Percentiles rank a stretch among this genome's conserved stretches.
phyloP scores from a whole-genome alignment of 164 flowering plant species.

The Litsea cubeba region DNA sequence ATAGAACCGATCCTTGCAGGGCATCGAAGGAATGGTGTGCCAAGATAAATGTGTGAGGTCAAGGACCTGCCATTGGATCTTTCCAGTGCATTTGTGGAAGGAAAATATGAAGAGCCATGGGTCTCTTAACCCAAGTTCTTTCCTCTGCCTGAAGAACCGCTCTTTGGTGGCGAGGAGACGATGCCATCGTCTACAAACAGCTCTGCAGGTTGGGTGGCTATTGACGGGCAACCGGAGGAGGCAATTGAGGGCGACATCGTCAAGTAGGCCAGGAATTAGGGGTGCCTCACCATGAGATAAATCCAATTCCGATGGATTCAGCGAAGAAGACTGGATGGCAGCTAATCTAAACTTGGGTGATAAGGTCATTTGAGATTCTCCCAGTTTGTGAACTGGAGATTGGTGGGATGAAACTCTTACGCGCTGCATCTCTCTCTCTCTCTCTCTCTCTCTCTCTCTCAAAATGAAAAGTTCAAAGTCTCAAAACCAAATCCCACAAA shows the following conservation, averaged over 20 bases:
- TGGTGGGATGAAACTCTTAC: slow-evolving; percentile 76
- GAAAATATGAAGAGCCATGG: slow-evolving; percentile 63
- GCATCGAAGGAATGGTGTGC: slow-evolving; percentile 68
- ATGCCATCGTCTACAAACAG: slow-evolving; percentile 77
- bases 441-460: too few relatives aligned
- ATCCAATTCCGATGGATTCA: slow-evolving; percentile 37
- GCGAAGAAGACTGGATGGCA: slow-evolving; percentile 29
- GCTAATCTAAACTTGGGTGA: slow-evolving; percentile 75
- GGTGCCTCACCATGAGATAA: slow-evolving; percentile 34
- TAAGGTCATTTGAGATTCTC: slow-evolving; percentile 79
- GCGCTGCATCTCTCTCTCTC: slow-evolving; percentile 56
- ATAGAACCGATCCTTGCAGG: slow-evolving; percentile 50
- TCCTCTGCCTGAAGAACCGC: slow-evolving; percentile 58
- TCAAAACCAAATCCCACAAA: not conserved
- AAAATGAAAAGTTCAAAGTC: not conserved
- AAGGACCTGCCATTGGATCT: slow-evolving; percentile 59
- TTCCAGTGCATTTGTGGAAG: slow-evolving; percentile 46
- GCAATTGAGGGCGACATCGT: slow-evolving; percentile 77
- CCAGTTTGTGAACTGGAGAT: slow-evolving; percentile 70
- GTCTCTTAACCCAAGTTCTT: slow-evolving; percentile 51
- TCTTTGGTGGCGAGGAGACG: slow-evolving; percentile 56
- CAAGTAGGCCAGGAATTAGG: slow-evolving; percentile 86
- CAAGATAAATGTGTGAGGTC: slow-evolving; percentile 45
- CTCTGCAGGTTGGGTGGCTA: slow-evolving; percentile 46
- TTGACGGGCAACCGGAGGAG: slow-evolving; percentile 79